These are phyloP conservation scores for Pelomyxa schiedti DNA, from an alignment of 78 protist genomes.

Conservation along the genomic window DNA sequence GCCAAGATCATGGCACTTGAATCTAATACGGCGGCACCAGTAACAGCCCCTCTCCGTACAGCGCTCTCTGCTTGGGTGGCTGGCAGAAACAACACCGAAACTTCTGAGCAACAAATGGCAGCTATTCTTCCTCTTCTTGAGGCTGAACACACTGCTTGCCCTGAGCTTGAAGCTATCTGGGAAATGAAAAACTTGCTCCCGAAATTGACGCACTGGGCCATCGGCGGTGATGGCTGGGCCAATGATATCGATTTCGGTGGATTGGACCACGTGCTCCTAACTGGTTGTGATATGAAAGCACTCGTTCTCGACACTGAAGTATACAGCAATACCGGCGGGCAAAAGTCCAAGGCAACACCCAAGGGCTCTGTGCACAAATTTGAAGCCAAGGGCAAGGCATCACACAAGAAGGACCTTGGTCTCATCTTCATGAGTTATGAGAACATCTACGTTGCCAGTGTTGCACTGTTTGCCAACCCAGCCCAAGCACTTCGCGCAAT, in stretches of 20 bases:
- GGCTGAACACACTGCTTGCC: not conserved
- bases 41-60: too few species aligned
- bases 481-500: constrained; percentile 24
- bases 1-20: not conserved
- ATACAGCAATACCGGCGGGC: constrained; percentile 62
- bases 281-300: constrained; percentile 56
- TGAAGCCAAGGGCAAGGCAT: not conserved
- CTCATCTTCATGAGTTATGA: constrained; percentile 55
- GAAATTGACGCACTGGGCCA: constrained; percentile 28
- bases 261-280: constrained; percentile 62
- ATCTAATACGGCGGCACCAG: too few species aligned
- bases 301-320: constrained; percentile 67
- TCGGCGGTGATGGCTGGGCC: constrained; percentile 82
- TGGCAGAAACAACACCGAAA: not conserved
- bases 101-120: not conserved
- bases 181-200: not conserved
- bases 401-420: constrained; percentile 64
- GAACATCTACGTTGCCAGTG: constrained; percentile 64
- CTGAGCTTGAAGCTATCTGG: not conserved
- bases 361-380: not conserved
- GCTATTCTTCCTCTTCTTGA: not conserved
- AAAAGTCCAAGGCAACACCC: constrained; percentile 39
- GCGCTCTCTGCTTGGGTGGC: not conserved
- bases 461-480: constrained; percentile 21
- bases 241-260: constrained; percentile 65